Conservation (phyloP, 371 early-diverging fungal species). For the Mortierella sp. region DNA sequence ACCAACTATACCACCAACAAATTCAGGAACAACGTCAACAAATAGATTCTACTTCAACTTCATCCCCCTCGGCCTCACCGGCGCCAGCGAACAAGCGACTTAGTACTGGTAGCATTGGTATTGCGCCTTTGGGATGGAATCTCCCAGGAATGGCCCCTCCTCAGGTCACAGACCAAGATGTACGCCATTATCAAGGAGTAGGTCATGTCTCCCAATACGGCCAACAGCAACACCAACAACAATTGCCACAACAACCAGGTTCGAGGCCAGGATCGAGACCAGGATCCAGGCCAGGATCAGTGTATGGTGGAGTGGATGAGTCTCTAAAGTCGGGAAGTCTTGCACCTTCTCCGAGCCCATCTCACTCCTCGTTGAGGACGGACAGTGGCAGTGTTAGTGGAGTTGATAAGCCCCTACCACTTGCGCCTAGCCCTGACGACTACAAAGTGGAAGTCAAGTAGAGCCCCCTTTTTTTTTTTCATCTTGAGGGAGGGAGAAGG, state of each 20-base stretch:
- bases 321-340: constrained; percentile 8
- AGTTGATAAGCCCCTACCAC: not conserved
- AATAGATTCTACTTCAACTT: constrained; percentile 25
- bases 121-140: constrained; percentile 49
- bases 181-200: constrained; percentile 9
- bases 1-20: constrained; percentile 51
- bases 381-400: not conserved
- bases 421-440: constrained; percentile 34
- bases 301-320: constrained; percentile 14
- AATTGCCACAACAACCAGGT: constrained; percentile 9
- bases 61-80: constrained; percentile 10
- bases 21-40: constrained; percentile 36
- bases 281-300: constrained; percentile 25
- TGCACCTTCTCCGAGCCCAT: constrained; percentile 37
- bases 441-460: constrained; percentile 52
- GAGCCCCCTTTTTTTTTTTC: too few relatives aligned
- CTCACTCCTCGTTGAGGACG: constrained; percentile 38
- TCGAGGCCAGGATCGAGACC: constrained; percentile 12
- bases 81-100: too few relatives aligned
- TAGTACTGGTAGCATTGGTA: constrained; percentile 19
- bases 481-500: not conserved
- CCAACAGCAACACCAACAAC: constrained; percentile 14
- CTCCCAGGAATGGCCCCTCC: constrained; percentile 44
- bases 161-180: constrained; percentile 29
- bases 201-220: not conserved